phyloP scores from a whole-genome alignment of 192 early-diverging fungal species.

The Coemansia sp. region DNA sequence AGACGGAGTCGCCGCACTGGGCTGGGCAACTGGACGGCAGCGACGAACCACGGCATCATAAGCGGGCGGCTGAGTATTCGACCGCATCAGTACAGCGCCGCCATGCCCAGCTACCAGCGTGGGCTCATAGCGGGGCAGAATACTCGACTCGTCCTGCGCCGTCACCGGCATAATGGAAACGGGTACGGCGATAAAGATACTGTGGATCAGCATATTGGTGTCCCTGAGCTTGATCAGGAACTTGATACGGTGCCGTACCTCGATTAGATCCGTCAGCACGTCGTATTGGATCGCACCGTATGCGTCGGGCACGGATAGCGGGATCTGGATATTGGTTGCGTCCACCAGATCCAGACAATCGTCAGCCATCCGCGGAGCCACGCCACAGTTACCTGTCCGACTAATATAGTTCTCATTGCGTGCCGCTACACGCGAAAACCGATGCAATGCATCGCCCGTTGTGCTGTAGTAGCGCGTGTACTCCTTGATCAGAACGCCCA shows the following conservation, averaged over 20 bases:
- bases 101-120: slow-evolving; percentile 17
- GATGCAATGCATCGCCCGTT: slow-evolving; percentile 17
- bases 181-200: slow-evolving; percentile 53
- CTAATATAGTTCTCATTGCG: slow-evolving; percentile 48
- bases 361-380: slow-evolving; percentile 10
- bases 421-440: slow-evolving; percentile 30
- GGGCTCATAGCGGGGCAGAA: slow-evolving; percentile 49
- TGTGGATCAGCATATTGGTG: slow-evolving; percentile 28
- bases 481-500: slow-evolving; percentile 59
- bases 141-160: slow-evolving; percentile 38
- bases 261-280: slow-evolving; percentile 40
- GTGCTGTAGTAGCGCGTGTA: slow-evolving; percentile 51
- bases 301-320: slow-evolving; percentile 32
- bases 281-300: slow-evolving; percentile 47
- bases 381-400: slow-evolving; percentile 20
- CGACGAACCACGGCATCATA: slow-evolving; percentile 20
- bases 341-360: slow-evolving; percentile 40
- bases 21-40: no score
- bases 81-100: slow-evolving; percentile 42
- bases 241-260: slow-evolving; percentile 53
- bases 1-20: slow-evolving; percentile 3
- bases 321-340: slow-evolving; percentile 33
- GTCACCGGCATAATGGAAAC: slow-evolving; percentile 51
- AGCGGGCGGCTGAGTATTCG: slow-evolving; percentile 40
- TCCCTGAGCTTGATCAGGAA: slow-evolving; percentile 52